Percentiles rank a stretch among this genome's conserved stretches.
phyloP scores from a whole-genome alignment of 2,329 filamentous ascomycete genomes.

The Microthyrium microscopicum region DNA sequence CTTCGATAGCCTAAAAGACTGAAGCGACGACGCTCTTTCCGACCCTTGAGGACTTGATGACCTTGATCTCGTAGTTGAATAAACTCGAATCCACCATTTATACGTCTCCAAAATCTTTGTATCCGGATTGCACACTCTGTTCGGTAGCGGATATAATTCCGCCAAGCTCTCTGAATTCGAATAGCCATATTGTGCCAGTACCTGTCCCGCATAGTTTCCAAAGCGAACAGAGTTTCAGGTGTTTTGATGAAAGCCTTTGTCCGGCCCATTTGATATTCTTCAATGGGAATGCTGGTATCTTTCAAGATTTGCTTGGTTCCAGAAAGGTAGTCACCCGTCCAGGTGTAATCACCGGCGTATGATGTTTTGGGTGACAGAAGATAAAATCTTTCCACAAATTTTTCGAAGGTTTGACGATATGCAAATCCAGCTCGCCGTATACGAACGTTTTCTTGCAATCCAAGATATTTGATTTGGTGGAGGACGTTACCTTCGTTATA shows the following conservation, averaged over 20 bases:
- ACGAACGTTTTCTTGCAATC: constrained; percentile 97
- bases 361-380: constrained; percentile 85
- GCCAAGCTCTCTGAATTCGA: constrained; percentile 91
- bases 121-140: constrained; percentile 87
- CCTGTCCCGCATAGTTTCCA: constrained; percentile 92
- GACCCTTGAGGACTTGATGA: constrained; percentile 61
- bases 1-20: constrained; percentile 81
- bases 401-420: constrained; percentile 92
- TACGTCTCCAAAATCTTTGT: constrained; percentile 88
- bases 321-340: constrained; percentile 74
- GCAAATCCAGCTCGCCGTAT: constrained; percentile 94
- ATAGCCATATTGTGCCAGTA: constrained; percentile 99
- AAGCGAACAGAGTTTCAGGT: constrained; percentile 85
- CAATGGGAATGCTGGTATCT: constrained; percentile 84
- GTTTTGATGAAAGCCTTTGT: constrained; percentile 98
- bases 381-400: constrained; percentile 96
- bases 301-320: constrained; percentile 87
- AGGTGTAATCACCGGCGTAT: constrained; percentile 94
- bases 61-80: constrained; percentile 78
- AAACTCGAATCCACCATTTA: constrained; percentile 78
- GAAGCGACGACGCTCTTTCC: constrained; percentile 82
- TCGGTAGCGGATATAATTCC: constrained; percentile 85
- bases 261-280: constrained; percentile 94
- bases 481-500: constrained; percentile 86
- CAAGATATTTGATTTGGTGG: constrained; percentile 97